Evolutionary conservation across 2,329 filamentous ascomycete genomes (phyloP).

Genomic region (Podosphaera xanthii): DNA sequence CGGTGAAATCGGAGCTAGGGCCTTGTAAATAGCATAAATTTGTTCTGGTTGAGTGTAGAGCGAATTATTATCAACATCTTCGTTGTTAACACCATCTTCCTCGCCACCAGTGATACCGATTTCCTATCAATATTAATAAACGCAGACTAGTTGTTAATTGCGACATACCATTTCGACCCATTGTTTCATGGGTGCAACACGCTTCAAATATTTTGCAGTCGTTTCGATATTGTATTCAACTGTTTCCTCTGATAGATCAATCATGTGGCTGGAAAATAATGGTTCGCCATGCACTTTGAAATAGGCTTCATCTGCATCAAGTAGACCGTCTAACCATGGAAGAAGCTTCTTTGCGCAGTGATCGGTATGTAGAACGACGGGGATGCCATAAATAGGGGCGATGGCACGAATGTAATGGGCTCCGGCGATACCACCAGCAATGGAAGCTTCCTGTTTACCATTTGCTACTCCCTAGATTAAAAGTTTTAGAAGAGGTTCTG

Average conservation of each 20-base stretch:
- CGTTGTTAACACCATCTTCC: conserved; percentile 97
- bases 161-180: conserved; percentile 87
- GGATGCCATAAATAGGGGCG: conserved; percentile 69
- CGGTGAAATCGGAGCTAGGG: conserved; percentile 63
- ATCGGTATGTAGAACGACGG: conserved; percentile 87
- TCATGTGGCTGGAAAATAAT: conserved; percentile 95
- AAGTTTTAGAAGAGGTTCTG: too few species aligned
- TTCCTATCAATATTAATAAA: conserved; percentile 24
- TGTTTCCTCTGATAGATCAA: conserved; percentile 81
- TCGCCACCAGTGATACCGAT: conserved; percentile 92
- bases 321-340: conserved; percentile 89
- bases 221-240: conserved; percentile 82
- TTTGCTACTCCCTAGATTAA: conserved; percentile 46
- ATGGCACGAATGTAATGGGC: conserved; percentile 85
- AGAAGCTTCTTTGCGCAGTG: conserved; percentile 99
- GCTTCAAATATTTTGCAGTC: conserved; percentile 82
- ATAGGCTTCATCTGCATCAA: conserved; percentile 81
- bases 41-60: conserved; percentile 97
- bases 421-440: conserved; percentile 67
- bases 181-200: conserved; percentile 89
- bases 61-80: conserved; percentile 86
- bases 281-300: conserved; percentile 87
- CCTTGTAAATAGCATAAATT: conserved; percentile 76
- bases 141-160: neutral
- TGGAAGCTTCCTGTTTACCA: conserved; percentile 63